Evolutionary conservation across 2,329 filamentous ascomycete species (phyloP).

Genomic region (Septoria linicola): DNA sequence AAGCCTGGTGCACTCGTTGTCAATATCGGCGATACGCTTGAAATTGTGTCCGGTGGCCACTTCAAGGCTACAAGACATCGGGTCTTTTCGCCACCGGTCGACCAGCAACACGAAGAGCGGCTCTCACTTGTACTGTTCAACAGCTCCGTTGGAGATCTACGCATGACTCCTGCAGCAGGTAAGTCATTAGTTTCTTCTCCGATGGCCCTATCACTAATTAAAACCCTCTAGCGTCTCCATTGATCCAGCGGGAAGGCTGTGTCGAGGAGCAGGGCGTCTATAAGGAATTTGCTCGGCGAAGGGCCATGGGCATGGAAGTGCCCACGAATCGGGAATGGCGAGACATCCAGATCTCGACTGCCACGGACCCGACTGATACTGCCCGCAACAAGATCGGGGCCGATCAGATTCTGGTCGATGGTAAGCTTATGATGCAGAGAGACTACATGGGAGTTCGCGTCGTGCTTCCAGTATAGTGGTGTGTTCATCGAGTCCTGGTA

Average conservation of each 20-base stretch:
- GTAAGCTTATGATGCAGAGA: slow-evolving; percentile 49
- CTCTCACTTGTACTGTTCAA: slow-evolving; percentile 42
- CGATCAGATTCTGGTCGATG: slow-evolving; percentile 46
- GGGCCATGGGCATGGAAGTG: slow-evolving; percentile 43
- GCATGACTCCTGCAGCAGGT: slow-evolving; percentile 44
- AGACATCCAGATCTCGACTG: slow-evolving; percentile 51
- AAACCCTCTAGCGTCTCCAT: slow-evolving; percentile 34
- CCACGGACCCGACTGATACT: slow-evolving; percentile 39
- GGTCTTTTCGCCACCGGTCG: slow-evolving; percentile 48
- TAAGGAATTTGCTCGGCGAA: slow-evolving; percentile 48
- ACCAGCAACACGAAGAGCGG: slow-evolving; percentile 44
- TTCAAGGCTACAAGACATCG: slow-evolving; percentile 52
- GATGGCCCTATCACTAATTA: not conserved
- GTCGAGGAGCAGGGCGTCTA: slow-evolving; percentile 49
- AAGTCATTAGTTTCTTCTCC: not conserved
- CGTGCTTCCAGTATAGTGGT: slow-evolving; percentile 42
- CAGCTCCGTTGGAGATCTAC: slow-evolving; percentile 47
- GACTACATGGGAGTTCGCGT: slow-evolving; percentile 52
- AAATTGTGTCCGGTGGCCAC: slow-evolving; percentile 41
- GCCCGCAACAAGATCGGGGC: slow-evolving; percentile 44
- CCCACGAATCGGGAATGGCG: slow-evolving; percentile 51
- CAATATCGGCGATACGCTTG: slow-evolving; percentile 42
- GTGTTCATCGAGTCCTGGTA: no score
- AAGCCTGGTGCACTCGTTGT: slow-evolving; percentile 42
- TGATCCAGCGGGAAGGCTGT: slow-evolving; percentile 47